Base-by-base conservation (phyloP, 352 stramenopile genomes). In the Globisporangium recalcitrans region DNA sequence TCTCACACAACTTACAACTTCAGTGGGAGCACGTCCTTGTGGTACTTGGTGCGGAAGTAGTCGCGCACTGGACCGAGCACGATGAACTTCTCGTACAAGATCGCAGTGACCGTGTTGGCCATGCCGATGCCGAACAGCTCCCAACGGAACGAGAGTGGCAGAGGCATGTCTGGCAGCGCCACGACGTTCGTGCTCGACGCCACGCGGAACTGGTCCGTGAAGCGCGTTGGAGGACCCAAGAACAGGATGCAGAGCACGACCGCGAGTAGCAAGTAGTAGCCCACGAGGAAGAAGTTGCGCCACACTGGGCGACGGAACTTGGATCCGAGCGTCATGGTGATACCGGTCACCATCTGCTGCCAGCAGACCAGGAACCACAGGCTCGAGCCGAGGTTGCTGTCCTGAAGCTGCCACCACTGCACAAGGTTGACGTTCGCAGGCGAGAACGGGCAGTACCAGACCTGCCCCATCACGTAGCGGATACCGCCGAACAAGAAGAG, bases 111-210 rank as follows among this genome's bases (percentile, higher is more conserved):
- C 8, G 76, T 85, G 69, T 91, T 82, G 36, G 72, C 78, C 56
- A 86, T 69, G 29, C 67, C 77, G 63, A 83, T 80, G 32, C 70
- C 77, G 42, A 91, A 81, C 3, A 88, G 60, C 54, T 88, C 74
- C 74, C 77, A 87, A 46, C 79, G 82, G 71, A 88, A 89, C 29
- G 60, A 70, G 13, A 64, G 36, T 9, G 81, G 81, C 22, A 90
- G 65, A 47, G 81, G 78, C n/a, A 90, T 90, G 56, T 88, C 75
- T 14, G 81, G 81, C 47, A 90, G 62, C 55, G 71, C 68, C 10
- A 90, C 66, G 53, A 90, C 81, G 67, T 90, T 90, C 26, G 81
- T 88, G 69, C 79, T 88, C 71, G 77, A 88, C 21, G 81, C 77
- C 14, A 90, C 69, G 19, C 81, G 81, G 75, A 90, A 87, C 68